Base-by-base conservation (phyloP, 192 early-diverging fungal genomes). In the Coemansia sp. region DNA sequence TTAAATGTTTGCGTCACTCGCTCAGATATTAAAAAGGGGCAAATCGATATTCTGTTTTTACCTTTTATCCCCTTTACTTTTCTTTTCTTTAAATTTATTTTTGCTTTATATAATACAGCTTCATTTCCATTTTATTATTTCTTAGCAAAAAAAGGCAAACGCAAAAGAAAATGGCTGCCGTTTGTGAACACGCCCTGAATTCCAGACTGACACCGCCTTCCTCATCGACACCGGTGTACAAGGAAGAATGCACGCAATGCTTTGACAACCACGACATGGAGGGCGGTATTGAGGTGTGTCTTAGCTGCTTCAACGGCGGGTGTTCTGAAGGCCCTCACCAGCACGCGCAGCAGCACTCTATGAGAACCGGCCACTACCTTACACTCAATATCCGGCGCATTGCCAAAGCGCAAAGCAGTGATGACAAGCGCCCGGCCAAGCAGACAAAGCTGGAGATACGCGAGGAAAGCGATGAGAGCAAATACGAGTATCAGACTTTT, bases 201-300 rank as follows among this genome's bases (percentile, higher is more conserved):
- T 66, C 73, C 7, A 55, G 58, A 33, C 79, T 73, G 17, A 48
- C 61, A 14, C 61, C 64, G 50, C 79, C 73, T 5, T 56, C 70
- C 49, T 69, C 79, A 34, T 60, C 69, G 8, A 76, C 80, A 0
- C 75, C 68, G 25, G 78, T 84, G 42, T 81, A 94, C 87, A 98
- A 97, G 80, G 95, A 98, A 61, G 96, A 98, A 77, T 98, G 95
- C 77, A 94, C 93, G 18, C 83, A 89, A 52, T 98, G 96, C 82
- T 98, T 95, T 83, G 92, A 94, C 75, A 77, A 70, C 63, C 83
- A 89, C 72, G 93, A 95, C 65, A 73, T 83, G 49, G 71, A 85
- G 8, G 76, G 69, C 31, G 97, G 97, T 33, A 76, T 99, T 63
- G 91, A 97, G 71, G 95, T 99, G 14, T 99, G 97, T 64, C 81